Base-by-base conservation (phyloP, 2,329 filamentous ascomycete genomes). In the Cercospora sp. region DNA sequence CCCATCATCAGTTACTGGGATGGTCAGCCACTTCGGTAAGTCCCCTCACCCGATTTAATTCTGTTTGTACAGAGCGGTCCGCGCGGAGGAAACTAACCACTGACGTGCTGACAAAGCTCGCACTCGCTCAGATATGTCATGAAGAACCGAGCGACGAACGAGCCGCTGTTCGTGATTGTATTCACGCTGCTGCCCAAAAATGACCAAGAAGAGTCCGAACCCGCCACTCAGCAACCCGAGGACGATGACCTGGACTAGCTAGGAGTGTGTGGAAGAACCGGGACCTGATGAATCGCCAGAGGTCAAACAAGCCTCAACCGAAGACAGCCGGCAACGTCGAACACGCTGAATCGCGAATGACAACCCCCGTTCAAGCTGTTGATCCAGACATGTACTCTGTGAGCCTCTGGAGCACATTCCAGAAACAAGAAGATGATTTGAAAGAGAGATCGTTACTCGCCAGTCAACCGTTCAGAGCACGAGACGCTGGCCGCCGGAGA, bases 101-200 rank as follows among this genome's bases (percentile, higher is more conserved):
- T 77, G 70, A 75, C 75, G 72, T 68, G 69, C 70, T 74, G 70
- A 74, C 72, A 66, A 77, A 91, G 91, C 84, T 90, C 91, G 83
- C 92, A 96, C 82, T 86, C 89, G 73, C 87, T 96, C 82, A 94
- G 94, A 86, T 97, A 98, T 81, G 92, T 96, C 67, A 86, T 98
- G 77, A 94, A 94, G 77, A 91, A 97, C 80, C 88, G 88, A 69
- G 80, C 84, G 24, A 94, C 91, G 0, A 87, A 87, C 59, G 86
- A 91, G 37, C 86, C 92, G 16, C 92, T 97, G 74, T 88, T 97
- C 32, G 92, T 94, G 57, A 84, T 98, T 16, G 81, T 93, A 5
- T 94, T 98, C 78, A 90, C 89, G 18, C 83, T 97, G 3, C 85
- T 95, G 68, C 86, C 90, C 8, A 89, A 87, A 65, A 89, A 91